phyloP scores from a whole-genome alignment of 2,329 filamentous ascomycete species.

The Iodosphaeria phyllophila region DNA sequence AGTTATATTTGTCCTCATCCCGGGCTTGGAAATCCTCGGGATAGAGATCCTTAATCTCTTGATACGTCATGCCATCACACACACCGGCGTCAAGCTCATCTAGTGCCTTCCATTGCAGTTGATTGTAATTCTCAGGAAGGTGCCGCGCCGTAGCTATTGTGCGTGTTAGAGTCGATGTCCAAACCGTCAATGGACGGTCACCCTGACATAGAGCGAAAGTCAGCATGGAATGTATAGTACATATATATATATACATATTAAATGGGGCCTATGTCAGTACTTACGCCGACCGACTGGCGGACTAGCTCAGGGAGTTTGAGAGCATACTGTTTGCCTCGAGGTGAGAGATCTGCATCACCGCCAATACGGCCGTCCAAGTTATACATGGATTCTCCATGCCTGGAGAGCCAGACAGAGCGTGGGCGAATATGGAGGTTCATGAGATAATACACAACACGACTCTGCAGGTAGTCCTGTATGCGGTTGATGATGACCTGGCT shows the following conservation, averaged over 20 bases:
- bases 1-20: slow-evolving; percentile 99
- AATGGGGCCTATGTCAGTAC: slow-evolving; percentile 12
- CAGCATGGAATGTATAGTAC: not conserved
- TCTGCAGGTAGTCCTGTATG: slow-evolving; percentile 92
- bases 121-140: slow-evolving; percentile 67
- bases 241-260: not conserved
- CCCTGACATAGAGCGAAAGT: slow-evolving; percentile 19
- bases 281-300: slow-evolving; percentile 67
- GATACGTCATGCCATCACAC: slow-evolving; percentile 91
- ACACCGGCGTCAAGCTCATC: slow-evolving; percentile 94
- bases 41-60: slow-evolving; percentile 78
- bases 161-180: slow-evolving; percentile 48
- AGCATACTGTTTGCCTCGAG: slow-evolving; percentile 75
- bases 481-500: slow-evolving; percentile 95
- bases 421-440: slow-evolving; percentile 98
- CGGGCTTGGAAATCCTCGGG: slow-evolving; percentile 91
- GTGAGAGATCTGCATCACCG: slow-evolving; percentile 74
- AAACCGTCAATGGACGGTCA: slow-evolving; percentile 40
- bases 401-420: slow-evolving; percentile 87
- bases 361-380: slow-evolving; percentile 85
- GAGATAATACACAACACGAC: slow-evolving; percentile 89
- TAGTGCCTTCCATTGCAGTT: slow-evolving; percentile 95
- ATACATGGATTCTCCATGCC: slow-evolving; percentile 86
- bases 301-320: slow-evolving; percentile 70
- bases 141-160: slow-evolving; percentile 84